Evolutionary conservation across 495 filamentous ascomycete genomes (phyloP), one percentile per base, ranked within the genome.

Genomic region (Lentithecium fluviatile): DNA sequence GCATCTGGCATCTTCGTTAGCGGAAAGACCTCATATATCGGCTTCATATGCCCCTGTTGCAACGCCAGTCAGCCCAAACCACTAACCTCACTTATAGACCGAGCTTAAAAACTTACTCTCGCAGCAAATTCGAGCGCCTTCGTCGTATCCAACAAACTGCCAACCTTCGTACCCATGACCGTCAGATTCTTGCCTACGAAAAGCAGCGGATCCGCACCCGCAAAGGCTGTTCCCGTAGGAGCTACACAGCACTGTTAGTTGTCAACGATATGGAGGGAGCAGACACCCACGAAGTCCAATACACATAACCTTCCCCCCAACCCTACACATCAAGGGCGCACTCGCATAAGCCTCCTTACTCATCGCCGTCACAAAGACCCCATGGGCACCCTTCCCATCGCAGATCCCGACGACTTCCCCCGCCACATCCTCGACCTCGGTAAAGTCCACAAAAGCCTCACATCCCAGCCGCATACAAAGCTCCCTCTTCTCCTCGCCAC

Each of bases 401-500:
- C 75, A 72, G 25, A 76, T 66, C 45, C 76, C 62, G 48, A 76
- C 73, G 1, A 80, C 74, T 11, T 71, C 73, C 1, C 68, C 70
- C 0, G 71, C 67, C 6, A 76, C 61, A 49, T 80, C 73, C 0
- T 66, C 24, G 0, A 69, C 64, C 42, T 75, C 66, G 12, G 69
- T 70, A 58, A 80, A 82, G 64, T 82, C 79, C 1, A 82, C 71
- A 58, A 82, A 82, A 0, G 72, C 74, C 40, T 82, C 80, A 13
- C 79, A 79, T 8, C 80, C 79, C 73, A 82, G 77, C 53, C 74
- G 68, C 36, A 76, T 17, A 0, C 73, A 67, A 3, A 82, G 64
- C 11, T 68, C 64, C 36, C 69, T 68, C 60, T 82, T 82, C 0
- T 65, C 64, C 1, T 57, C 66, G 0, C 79, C 80, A 0, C 70